phyloP scores from a whole-genome alignment of 2,329 filamentous ascomycete species.

The Coleophoma eucalyptorum region DNA sequence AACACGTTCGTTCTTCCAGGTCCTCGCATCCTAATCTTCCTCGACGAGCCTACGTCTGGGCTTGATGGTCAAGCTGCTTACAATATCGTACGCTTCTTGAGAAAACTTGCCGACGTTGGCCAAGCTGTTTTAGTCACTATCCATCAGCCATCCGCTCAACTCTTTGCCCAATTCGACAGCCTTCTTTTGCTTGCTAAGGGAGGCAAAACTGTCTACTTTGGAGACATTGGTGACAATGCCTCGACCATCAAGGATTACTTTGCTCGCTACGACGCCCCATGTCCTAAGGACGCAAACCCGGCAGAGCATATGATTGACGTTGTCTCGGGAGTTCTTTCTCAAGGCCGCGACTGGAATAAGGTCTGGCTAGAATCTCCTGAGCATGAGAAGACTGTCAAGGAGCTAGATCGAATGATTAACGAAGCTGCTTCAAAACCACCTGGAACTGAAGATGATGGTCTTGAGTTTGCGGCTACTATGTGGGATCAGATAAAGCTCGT shows the following conservation, averaged over 20 bases:
- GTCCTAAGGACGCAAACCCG: conserved; percentile 35
- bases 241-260: conserved; percentile 59
- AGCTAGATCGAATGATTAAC: conserved; percentile 55
- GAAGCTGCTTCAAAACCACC: conserved; percentile 34
- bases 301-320: conserved; percentile 42
- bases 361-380: conserved; percentile 62
- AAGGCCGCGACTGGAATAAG: conserved; percentile 61
- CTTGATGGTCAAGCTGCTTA: conserved; percentile 62
- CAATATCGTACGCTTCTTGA: conserved; percentile 58
- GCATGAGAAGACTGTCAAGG: conserved; percentile 45
- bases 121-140: conserved; percentile 53
- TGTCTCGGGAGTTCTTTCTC: conserved; percentile 43
- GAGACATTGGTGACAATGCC: conserved; percentile 59
- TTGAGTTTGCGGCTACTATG: conserved; percentile 48
- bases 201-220: conserved; percentile 67
- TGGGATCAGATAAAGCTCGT: conserved; percentile 35
- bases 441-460: conserved; percentile 33
- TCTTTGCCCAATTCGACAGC: conserved; percentile 55
- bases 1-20: too few species aligned
- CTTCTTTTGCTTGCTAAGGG: conserved; percentile 61
- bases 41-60: conserved; percentile 58
- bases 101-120: conserved; percentile 53
- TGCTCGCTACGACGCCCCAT: conserved; percentile 40
- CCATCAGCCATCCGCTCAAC: conserved; percentile 49
- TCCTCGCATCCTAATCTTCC: conserved; percentile 54